A percentile compares a stretch with the other conserved stretches of the same genome.
Conservation (phyloP, 2,329 filamentous ascomycete species). For the Hypoxylon sp. region DNA sequence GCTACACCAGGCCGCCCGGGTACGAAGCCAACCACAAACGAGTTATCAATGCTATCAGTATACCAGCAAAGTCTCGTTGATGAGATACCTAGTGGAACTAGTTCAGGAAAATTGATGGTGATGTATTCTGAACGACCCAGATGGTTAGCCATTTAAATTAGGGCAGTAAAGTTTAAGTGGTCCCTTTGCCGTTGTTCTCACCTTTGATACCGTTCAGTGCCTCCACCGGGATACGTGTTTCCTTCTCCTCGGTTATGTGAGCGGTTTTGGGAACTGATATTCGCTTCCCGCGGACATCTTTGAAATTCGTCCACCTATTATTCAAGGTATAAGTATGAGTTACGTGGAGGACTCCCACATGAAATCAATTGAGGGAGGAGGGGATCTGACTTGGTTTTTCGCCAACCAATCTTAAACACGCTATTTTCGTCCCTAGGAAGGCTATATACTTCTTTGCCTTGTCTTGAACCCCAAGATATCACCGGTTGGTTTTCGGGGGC, state of each 20-base stretch:
- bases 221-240: slow-evolving; percentile 42
- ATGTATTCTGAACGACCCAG: slow-evolving; percentile 45
- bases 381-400: slow-evolving; percentile 64
- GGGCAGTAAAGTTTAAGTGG: background rate
- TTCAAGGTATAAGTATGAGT: slow-evolving; percentile 6
- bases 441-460: slow-evolving; percentile 63
- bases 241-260: slow-evolving; percentile 42
- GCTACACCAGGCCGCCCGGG: slow-evolving; percentile 60
- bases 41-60: slow-evolving; percentile 53
- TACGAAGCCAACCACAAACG: slow-evolving; percentile 61
- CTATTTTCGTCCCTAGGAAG: slow-evolving; percentile 62
- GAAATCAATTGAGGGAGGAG: background rate
- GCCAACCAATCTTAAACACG: slow-evolving; percentile 65
- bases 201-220: slow-evolving; percentile 50
- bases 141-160: background rate
- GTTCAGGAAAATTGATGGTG: slow-evolving; percentile 59
- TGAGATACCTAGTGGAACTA: slow-evolving; percentile 56
- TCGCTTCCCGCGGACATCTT: slow-evolving; percentile 40
- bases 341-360: background rate
- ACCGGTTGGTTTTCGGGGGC: slow-evolving; percentile 62
- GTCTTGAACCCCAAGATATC: slow-evolving; percentile 58
- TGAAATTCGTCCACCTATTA: slow-evolving; percentile 47
- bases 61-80: slow-evolving; percentile 61
- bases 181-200: slow-evolving; percentile 11
- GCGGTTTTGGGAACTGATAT: slow-evolving; percentile 49